phyloP scores from a whole-genome alignment of 306 rosid species.

The Quercus dentata region DNA sequence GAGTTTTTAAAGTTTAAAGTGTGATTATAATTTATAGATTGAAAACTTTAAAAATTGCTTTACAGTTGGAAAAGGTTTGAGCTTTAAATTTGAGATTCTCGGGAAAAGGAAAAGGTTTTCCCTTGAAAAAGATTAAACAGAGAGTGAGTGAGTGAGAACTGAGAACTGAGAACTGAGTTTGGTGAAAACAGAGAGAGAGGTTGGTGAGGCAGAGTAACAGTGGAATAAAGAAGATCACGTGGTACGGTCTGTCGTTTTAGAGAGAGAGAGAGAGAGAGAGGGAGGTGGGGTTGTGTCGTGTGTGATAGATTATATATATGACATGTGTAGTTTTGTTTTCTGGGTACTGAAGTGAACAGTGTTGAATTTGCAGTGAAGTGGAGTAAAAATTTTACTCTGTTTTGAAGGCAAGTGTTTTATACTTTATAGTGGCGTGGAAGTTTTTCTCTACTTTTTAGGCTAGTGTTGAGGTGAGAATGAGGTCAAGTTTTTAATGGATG shows the following conservation, averaged over 20 bases:
- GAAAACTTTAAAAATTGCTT: not conserved
- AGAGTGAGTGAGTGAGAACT: not conserved
- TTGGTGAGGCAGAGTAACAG: not conserved
- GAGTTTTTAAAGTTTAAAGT: no score
- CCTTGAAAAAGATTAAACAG: slow-evolving; percentile 7
- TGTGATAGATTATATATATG: no score
- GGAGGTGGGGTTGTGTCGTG: not conserved
- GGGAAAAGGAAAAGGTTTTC: slow-evolving; percentile 11
- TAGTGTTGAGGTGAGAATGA: no score
- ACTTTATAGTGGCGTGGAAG: no score
- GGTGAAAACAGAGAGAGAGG: not conserved
- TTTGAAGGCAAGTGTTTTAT: no score
- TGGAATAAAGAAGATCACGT: not conserved
- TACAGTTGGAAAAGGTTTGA: not conserved
- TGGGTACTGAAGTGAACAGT: no score
- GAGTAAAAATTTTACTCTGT: no score
- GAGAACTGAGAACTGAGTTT: not conserved
- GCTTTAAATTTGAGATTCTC: not conserved
- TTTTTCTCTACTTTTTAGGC: no score
- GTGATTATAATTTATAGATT: no score
- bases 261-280: not conserved
- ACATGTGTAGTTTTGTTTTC: no score
- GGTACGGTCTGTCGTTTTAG: not conserved
- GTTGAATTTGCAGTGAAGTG: no score
- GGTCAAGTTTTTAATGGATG: no score